Percentiles rank a stretch among this genome's conserved stretches.
Conservation (phyloP, 1,139 yeast genomes). For the Yamadazyma sp. region DNA sequence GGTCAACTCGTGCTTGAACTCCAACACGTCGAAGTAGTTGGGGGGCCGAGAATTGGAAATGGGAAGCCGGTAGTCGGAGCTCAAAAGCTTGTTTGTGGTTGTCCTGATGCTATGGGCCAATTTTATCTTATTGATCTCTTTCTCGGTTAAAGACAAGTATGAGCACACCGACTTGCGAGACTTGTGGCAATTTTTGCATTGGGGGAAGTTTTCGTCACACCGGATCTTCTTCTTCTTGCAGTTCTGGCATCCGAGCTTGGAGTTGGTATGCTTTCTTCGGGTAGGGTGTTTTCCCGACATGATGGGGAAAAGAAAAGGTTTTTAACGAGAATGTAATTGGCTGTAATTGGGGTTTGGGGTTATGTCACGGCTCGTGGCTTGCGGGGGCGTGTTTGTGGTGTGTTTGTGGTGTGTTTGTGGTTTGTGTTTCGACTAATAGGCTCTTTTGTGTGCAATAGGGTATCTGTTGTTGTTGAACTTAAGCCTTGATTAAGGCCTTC, state of each 20-base stretch:
- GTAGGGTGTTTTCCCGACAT: constrained; percentile 4
- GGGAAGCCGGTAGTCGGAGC: constrained; percentile 29
- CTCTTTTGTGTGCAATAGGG: too few species aligned
- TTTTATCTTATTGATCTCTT: constrained; percentile 28
- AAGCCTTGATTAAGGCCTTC: too few species aligned
- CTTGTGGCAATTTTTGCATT: constrained; percentile 39
- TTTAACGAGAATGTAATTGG: too few species aligned
- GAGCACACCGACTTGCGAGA: constrained; percentile 34
- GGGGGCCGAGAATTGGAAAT: constrained; percentile 16
- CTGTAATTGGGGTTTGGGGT: background rate
- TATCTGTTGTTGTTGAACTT: too few species aligned
- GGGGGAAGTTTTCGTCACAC: constrained; percentile 47
- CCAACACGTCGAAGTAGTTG: constrained; percentile 16
- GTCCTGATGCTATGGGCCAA: constrained; percentile 30
- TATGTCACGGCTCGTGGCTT: too few species aligned
- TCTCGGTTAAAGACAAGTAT: constrained; percentile 25
- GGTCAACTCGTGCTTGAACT: constrained; percentile 26
- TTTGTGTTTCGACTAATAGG: background rate
- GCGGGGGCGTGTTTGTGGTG: too few species aligned
- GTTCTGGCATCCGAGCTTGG: constrained; percentile 42
- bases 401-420: too few species aligned
- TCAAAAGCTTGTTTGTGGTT: constrained; percentile 29
- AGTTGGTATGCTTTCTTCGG: constrained; percentile 40
- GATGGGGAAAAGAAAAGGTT: too few species aligned
- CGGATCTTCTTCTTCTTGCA: constrained; percentile 48